Conservation (phyloP, 1,284 basidiomycete species). For the Cryptococcus deneoformans region DNA sequence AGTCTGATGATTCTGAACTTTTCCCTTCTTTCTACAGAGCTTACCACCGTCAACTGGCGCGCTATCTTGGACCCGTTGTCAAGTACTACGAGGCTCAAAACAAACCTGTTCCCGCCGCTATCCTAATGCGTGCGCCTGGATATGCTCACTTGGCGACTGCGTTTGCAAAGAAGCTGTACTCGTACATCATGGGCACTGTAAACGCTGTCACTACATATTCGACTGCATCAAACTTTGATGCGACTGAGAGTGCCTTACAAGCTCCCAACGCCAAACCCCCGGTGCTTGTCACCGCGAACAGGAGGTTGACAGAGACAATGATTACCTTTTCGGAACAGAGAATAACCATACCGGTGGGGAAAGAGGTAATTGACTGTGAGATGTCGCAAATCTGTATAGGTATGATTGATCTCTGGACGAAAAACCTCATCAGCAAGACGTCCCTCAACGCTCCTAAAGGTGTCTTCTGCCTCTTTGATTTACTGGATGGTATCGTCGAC, state of each 20-base stretch:
- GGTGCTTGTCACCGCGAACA: constrained; percentile 54
- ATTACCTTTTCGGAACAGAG: constrained; percentile 48
- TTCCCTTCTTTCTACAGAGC: constrained; percentile 56
- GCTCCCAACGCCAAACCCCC: constrained; percentile 53
- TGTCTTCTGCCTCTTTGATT: constrained; percentile 52
- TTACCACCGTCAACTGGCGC: constrained; percentile 53
- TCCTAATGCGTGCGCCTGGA: constrained; percentile 51
- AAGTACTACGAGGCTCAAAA: constrained; percentile 37
- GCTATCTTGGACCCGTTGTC: constrained; percentile 47
- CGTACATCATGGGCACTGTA: constrained; percentile 52
- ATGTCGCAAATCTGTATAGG: constrained; percentile 49
- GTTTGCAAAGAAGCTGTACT: constrained; percentile 50
- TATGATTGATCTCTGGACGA: constrained; percentile 53
- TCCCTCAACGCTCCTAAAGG: constrained; percentile 54
- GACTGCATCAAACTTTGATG: constrained; percentile 49
- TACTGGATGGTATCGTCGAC: constrained; percentile 48
- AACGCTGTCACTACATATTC: constrained; percentile 51
- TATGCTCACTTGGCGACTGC: constrained; percentile 51
- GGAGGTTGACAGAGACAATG: constrained; percentile 52
- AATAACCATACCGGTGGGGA: constrained; percentile 29
- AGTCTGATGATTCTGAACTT: constrained; percentile 54
- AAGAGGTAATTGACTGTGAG: constrained; percentile 41
- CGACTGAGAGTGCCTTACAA: constrained; percentile 53
- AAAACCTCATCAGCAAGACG: constrained; percentile 51
- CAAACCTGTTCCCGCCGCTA: constrained; percentile 37